Conservation (phyloP, 2,329 filamentous ascomycete species). For the Microcyclospora pomicola region DNA sequence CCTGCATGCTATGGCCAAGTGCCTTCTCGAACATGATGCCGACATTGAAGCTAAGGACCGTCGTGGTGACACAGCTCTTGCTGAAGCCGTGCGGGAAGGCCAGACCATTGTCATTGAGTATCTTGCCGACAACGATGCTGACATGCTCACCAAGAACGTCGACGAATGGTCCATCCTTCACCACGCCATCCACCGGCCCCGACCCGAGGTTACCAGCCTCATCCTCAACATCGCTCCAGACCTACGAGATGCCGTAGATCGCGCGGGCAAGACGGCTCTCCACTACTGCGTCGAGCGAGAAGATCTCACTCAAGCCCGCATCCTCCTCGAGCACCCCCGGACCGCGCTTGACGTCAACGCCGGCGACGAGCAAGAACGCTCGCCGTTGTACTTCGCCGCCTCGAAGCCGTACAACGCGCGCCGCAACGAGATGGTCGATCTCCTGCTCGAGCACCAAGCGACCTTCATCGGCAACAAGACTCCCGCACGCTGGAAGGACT, state of each 20-base stretch:
- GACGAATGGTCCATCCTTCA: conserved; percentile 11
- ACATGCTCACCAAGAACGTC: conserved; percentile 6
- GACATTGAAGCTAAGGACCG: conserved; percentile 7
- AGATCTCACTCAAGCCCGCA: conserved; percentile 4
- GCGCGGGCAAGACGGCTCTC: conserved; percentile 9
- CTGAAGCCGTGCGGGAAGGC: conserved; percentile 9
- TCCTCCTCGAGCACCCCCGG: conserved; percentile 6
- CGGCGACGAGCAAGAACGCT: conserved; percentile 6
- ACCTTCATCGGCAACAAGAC: conserved; percentile 1
- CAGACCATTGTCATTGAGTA: conserved; percentile 6
- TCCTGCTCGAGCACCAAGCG: conserved; percentile 9
- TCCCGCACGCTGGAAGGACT: too few species aligned
- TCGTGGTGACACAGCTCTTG: conserved; percentile 8
- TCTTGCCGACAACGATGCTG: conserved; percentile 4
- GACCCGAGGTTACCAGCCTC: conserved; percentile 5
- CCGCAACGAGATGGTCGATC: conserved; percentile 6
- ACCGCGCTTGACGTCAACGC: conserved; percentile 8
- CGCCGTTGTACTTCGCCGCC: conserved; percentile 9
- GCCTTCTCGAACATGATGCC: conserved; percentile 9
- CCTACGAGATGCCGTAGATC: conserved; percentile 9
- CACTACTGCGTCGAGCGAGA: conserved; percentile 10
- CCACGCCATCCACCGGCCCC: conserved; percentile 6
- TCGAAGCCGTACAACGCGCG: conserved; percentile 5
- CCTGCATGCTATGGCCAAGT: conserved; percentile 8
- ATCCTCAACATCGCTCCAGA: conserved; percentile 10